Evolutionary conservation across 306 rosid species (phyloP), one percentile per base, ranked within the genome.

Genomic region (Oemleria cerasiformis): DNA sequence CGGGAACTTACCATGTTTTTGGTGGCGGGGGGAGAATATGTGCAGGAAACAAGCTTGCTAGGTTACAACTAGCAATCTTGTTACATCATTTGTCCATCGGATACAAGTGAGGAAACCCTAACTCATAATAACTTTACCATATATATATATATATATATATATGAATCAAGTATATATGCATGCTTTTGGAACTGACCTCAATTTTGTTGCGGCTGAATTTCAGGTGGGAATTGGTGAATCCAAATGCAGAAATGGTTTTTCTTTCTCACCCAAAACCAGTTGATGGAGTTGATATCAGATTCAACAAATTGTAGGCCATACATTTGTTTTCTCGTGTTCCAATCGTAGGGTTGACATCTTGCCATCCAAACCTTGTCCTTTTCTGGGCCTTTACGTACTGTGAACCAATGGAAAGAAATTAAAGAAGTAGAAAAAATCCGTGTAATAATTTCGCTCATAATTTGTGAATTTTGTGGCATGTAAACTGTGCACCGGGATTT

Each of bases 71-170:
- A 17, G 56, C 79, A 19, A 57, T 80, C 25, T 36, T 80, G 15
- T 81, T 86, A 23, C 87, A 80, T 75, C 84, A 78, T 78, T 65
- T 86, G 62, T 75, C 82, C 21, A 56, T 71, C 0, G 71, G 81
- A 61, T 86, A 75, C 70, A 78, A 66, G 87, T 80, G 55, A 54
- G 42, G 9, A 62, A 49, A 62, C 20, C 66, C 20, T 42, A 42
- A 9, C 9, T 43, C 42, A 9, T 14, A 3, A 0, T 5, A 3
- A 0, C 16, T 68, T 67, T 42, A 42, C 45, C 10, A 42, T 1
- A 42, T n/a, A n/a, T n/a, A n/a, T n/a, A n/a, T n/a, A n/a, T n/a
- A n/a, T n/a, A 40, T 40, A 40, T 40, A 40, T 7, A 42, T 42
- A 42, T 9, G 10, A 6, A 42, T 42, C 7, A 6, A 42, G 45